Evolutionary conservation across 768 basidiomycete species (phyloP).

Genomic region (Mrakia hoshinonis): DNA sequence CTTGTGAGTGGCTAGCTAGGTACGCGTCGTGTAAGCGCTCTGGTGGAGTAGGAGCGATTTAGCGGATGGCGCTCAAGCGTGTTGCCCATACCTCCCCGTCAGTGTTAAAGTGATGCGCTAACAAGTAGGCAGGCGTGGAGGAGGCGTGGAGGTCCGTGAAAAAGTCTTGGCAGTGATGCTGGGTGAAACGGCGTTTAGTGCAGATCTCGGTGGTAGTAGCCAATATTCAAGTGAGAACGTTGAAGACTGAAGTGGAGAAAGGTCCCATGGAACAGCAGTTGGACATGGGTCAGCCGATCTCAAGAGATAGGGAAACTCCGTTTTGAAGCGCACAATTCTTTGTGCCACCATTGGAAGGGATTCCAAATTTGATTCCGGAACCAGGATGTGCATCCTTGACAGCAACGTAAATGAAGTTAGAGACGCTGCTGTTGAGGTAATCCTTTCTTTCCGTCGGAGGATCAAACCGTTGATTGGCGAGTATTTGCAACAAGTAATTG

Average conservation of each 20-base stretch:
- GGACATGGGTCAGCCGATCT: constrained; percentile 79
- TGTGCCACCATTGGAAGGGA: constrained; percentile 64
- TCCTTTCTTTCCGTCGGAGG: too few relatives aligned
- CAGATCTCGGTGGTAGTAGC: constrained; percentile 84
- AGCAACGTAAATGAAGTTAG: constrained; percentile 61
- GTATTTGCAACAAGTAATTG: too few relatives aligned
- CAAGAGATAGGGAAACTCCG: constrained; percentile 68
- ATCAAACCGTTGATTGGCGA: too few relatives aligned
- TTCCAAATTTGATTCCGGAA: constrained; percentile 70
- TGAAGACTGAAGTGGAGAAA: constrained; percentile 82
- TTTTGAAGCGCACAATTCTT: constrained; percentile 60
- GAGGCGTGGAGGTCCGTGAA: constrained; percentile 69
- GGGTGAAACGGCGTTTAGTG: constrained; percentile 69
- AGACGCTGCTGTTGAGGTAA: too few relatives aligned
- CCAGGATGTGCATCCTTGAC: constrained; percentile 62
- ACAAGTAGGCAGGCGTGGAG: constrained; percentile 72
- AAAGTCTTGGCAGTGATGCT: constrained; percentile 68
- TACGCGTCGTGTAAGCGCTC: too few relatives aligned
- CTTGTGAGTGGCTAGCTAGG: too few relatives aligned
- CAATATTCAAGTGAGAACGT: constrained; percentile 80
- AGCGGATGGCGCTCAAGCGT: constrained; percentile 67
- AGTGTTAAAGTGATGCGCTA: constrained; percentile 55
- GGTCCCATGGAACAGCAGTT: constrained; percentile 64
- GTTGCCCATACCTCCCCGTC: constrained; percentile 75
- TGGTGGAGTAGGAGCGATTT: too few relatives aligned